Base-by-base conservation (phyloP, 805 yeast genomes). In the Phaffomyces antillensis region DNA sequence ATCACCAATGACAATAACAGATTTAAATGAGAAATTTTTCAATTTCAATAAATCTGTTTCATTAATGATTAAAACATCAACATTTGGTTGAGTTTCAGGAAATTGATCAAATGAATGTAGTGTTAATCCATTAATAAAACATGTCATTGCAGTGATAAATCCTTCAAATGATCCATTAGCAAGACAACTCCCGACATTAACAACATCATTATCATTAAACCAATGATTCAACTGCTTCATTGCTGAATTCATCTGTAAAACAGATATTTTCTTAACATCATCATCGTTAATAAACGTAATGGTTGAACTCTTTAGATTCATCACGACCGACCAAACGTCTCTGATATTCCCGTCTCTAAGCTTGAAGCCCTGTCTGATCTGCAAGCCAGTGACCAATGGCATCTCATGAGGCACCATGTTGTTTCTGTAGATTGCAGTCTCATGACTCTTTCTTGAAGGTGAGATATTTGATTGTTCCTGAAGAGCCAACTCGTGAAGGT, bases 361-460 rank as follows among this genome's bases (percentile, higher is more conserved):
- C 50, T 75, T 76, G 59, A 82, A 84, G 32, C 77, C 80, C 24
- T 75, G 70, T 37, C 86, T 72, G 23, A 89, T 73, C 39, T 78
- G 77, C 44, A 86, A 64, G 0, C 95, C 95, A 3, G 85, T 74
- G 20, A 82, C 70, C 45, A 89, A 68, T 0, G 86, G 83, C 47
- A 76, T 60, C 6, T 87, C 86, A 58, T 77, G 80, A 20, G 90
- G 93, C 30, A 85, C 77, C 52, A 83, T 79, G 39, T 79, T 78
- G 41, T 88, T 83, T 50, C 93, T 73, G 61, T 85, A 81, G 11
- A 85, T 68, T 0, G 96, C 90, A 15, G 90, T 76, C 60, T 89
- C 95, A 41, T 75, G 70, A 6, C 70, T 68, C 37, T 73, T 68
- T n/a, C 95, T 70, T 1, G 86, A 81, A 7, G 80, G 65, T 3